These are phyloP conservation scores for Malania oleifera DNA, from an alignment of 164 flowering plant species.

Conservation along the genomic window DNA sequence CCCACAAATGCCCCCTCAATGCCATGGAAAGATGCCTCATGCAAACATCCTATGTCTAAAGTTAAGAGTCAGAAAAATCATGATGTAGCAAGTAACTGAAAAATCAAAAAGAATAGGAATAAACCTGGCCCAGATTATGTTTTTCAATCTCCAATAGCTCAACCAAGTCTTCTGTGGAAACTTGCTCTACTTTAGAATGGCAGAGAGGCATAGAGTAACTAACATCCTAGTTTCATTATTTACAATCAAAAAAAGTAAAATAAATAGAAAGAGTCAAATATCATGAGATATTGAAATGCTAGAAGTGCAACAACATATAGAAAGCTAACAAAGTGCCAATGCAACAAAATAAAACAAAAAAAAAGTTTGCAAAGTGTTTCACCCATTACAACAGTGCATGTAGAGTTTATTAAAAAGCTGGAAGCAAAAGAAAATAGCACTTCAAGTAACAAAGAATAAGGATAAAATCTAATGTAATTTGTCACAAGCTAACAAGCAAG, in stretches of 20 bases:
- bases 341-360: too few species aligned
- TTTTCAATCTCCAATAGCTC: slow-evolving; percentile 96
- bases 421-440: too few species aligned
- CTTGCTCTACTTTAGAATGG: slow-evolving; percentile 64
- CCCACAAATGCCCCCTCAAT: not conserved
- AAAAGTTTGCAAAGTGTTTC: too few species aligned
- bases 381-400: too few species aligned
- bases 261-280: not conserved
- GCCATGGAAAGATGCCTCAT: not conserved
- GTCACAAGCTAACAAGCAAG: too few species aligned
- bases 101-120: slow-evolving; percentile 6
- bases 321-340: too few species aligned
- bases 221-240: slow-evolving; percentile 49
- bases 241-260: slow-evolving; percentile 1
- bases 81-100: not conserved
- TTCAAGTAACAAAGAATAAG: too few species aligned
- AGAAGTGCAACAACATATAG: not conserved
- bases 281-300: not conserved
- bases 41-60: not conserved
- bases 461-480: too few species aligned
- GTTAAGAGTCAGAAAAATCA: not conserved
- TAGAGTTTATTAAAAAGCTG: too few species aligned
- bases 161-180: slow-evolving; percentile 69
- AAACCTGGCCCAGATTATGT: slow-evolving; percentile 80
- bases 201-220: slow-evolving; percentile 90